These are phyloP conservation scores for Drechslera avenae DNA, from an alignment of 2,329 filamentous ascomycete genomes.

Conservation along the genomic window DNA sequence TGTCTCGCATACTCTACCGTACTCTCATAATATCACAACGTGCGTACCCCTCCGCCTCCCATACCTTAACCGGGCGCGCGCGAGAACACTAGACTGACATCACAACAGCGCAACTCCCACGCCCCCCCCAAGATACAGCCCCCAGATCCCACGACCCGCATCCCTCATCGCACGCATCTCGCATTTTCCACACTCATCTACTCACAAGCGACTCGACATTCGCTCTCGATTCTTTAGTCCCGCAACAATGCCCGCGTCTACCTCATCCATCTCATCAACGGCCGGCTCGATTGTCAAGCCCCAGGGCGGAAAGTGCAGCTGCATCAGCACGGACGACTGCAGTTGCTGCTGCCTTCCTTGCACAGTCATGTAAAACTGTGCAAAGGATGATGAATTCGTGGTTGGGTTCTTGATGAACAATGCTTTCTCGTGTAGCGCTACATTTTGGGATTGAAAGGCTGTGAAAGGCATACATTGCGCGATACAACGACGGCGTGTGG, in stretches of 20 bases:
- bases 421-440: too few species aligned
- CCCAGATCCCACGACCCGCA: background rate
- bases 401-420: too few species aligned
- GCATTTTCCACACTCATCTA: background rate
- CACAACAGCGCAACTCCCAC: constrained; percentile 3
- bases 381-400: too few species aligned
- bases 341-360: constrained; percentile 45
- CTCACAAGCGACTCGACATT: background rate
- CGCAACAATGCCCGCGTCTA: constrained; percentile 41
- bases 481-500: background rate
- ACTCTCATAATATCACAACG: background rate
- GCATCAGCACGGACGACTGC: constrained; percentile 40
- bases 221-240: background rate
- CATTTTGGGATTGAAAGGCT: too few species aligned
- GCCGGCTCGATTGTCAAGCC: constrained; percentile 45
- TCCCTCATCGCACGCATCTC: background rate
- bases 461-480: too few species aligned
- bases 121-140: background rate
- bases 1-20: background rate
- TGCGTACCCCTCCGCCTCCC: background rate
- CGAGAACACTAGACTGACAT: background rate
- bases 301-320: constrained; percentile 37
- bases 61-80: background rate
- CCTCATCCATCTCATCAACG: constrained; percentile 37
- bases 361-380: constrained; percentile 42